phyloP scores from a whole-genome alignment of 2,329 filamentous ascomycete species.

The Aaosphaeria arxii region DNA sequence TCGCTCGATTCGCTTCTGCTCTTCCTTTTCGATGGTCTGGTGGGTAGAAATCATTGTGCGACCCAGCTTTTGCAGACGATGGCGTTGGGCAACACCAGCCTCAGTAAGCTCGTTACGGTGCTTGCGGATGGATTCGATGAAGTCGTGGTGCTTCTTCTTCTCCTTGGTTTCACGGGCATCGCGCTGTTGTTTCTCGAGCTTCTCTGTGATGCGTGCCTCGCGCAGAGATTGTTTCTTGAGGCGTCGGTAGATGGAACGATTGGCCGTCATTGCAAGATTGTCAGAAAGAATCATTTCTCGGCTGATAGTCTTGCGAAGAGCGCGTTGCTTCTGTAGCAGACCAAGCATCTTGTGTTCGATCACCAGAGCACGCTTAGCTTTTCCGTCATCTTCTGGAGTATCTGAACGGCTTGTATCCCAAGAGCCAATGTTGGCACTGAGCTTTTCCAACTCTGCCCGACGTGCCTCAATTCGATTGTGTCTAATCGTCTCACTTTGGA shows the following conservation, averaged over 20 bases:
- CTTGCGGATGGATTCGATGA: slow-evolving; percentile 79
- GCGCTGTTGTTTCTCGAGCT: slow-evolving; percentile 97
- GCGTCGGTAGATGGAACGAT: slow-evolving; percentile 83
- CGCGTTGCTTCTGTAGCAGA: slow-evolving; percentile 83
- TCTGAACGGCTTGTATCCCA: slow-evolving; percentile 76
- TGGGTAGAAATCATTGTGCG: slow-evolving; percentile 87
- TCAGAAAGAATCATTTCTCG: slow-evolving; percentile 93
- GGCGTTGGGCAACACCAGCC: slow-evolving; percentile 63
- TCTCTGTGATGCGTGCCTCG: slow-evolving; percentile 96
- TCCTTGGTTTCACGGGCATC: slow-evolving; percentile 94
- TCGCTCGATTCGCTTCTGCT: slow-evolving; percentile 95
- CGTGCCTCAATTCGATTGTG: slow-evolving; percentile 88
- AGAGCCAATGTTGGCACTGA: slow-evolving; percentile 81
- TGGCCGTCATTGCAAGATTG: slow-evolving; percentile 95
- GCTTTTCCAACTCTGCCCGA: slow-evolving; percentile 76
- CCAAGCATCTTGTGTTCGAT: slow-evolving; percentile 94
- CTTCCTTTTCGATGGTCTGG: slow-evolving; percentile 96
- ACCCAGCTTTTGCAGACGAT: slow-evolving; percentile 80
- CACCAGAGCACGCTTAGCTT: slow-evolving; percentile 79
- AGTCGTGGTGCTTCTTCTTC: slow-evolving; percentile 95
- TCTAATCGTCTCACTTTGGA: slow-evolving; percentile 82
- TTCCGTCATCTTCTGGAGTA: slow-evolving; percentile 68
- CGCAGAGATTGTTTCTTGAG: slow-evolving; percentile 97
- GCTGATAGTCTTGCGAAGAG: slow-evolving; percentile 80
- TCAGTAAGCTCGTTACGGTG: slow-evolving; percentile 77